A percentile compares a stretch with the other conserved stretches of the same genome.
These are phyloP conservation scores for Camellia granthamiana DNA, from an alignment of 148 eudicot species.

Conservation along the genomic window DNA sequence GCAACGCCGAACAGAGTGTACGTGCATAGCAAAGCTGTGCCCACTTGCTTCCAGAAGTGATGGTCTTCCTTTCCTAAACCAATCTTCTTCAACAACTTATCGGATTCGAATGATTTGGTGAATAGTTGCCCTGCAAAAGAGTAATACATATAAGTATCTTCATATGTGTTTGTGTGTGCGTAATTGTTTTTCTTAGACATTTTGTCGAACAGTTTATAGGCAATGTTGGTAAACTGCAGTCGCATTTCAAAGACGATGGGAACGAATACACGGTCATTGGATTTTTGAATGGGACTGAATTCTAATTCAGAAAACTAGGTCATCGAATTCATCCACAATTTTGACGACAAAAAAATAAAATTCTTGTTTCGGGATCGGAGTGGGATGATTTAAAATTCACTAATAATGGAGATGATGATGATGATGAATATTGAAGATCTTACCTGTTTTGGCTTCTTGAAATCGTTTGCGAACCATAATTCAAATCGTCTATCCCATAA, in stretches of 20 bases:
- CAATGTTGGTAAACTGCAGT: constrained; percentile 3
- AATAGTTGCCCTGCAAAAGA: constrained; percentile 30
- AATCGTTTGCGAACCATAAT: constrained; percentile 61
- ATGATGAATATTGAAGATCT: background rate
- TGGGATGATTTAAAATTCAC: background rate
- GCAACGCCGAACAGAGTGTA: constrained; percentile 76
- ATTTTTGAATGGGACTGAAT: background rate
- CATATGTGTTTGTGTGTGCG: background rate
- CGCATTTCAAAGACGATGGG: background rate
- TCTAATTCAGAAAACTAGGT: background rate
- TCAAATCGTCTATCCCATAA: too few species aligned
- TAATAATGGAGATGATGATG: background rate
- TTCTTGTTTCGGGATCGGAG: background rate
- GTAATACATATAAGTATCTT: background rate
- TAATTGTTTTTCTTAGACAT: constrained; percentile 21
- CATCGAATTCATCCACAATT: background rate
- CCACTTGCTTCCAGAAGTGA: constrained; percentile 85
- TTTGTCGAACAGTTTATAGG: constrained; percentile 43
- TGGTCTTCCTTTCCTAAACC: constrained; percentile 80
- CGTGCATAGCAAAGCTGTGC: constrained; percentile 71
- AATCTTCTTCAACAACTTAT: constrained; percentile 50
- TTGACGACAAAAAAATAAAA: background rate
- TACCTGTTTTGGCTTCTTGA: constrained; percentile 42
- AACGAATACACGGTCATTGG: background rate
- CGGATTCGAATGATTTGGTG: constrained; percentile 32